Evolutionary conservation across 345 rosid genomes (phyloP).

Genomic region (Citrus glauca): DNA sequence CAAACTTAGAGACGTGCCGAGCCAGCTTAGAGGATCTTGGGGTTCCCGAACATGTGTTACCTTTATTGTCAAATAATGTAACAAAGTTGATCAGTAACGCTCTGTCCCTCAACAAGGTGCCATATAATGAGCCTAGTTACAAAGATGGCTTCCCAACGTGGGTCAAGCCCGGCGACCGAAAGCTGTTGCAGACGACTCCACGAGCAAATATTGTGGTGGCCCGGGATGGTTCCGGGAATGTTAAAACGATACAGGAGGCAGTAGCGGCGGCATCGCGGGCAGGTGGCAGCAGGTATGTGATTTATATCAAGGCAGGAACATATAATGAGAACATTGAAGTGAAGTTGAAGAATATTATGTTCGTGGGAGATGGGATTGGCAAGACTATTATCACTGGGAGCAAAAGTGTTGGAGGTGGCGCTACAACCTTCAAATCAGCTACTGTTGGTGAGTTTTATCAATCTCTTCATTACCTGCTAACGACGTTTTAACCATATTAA

Average conservation of each 20-base stretch:
- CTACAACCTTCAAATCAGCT: conserved; percentile 77
- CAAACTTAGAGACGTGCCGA: conserved; percentile 74
- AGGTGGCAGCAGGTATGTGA: conserved; percentile 64
- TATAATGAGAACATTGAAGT: conserved; percentile 69
- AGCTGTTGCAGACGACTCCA: conserved; percentile 54
- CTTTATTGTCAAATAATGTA: conserved; percentile 77
- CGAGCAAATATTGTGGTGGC: conserved; percentile 73
- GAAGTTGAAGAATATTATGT: conserved; percentile 58
- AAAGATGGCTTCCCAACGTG: conserved; percentile 67
- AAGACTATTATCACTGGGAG: conserved; percentile 76
- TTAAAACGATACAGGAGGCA: conserved; percentile 62
- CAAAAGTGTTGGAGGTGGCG: conserved; percentile 83
- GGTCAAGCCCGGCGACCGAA: conserved; percentile 72
- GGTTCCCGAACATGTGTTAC: conserved; percentile 43
- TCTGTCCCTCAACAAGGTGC: conserved; percentile 59
- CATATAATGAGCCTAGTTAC: conserved; percentile 39
- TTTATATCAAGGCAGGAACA: conserved; percentile 68
- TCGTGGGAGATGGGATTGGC: conserved; percentile 78
- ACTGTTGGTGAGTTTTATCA: conserved; percentile 65
- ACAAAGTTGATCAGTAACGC: conserved; percentile 63
- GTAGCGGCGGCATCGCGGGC: conserved; percentile 52
- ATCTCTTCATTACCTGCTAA: neutral
- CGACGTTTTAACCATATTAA: neutral
- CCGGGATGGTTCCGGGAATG: conserved; percentile 79
- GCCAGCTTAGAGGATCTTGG: conserved; percentile 73